Evolutionary conservation across 2,329 filamentous ascomycete genomes (phyloP).

Genomic region (Penicillium sp.): DNA sequence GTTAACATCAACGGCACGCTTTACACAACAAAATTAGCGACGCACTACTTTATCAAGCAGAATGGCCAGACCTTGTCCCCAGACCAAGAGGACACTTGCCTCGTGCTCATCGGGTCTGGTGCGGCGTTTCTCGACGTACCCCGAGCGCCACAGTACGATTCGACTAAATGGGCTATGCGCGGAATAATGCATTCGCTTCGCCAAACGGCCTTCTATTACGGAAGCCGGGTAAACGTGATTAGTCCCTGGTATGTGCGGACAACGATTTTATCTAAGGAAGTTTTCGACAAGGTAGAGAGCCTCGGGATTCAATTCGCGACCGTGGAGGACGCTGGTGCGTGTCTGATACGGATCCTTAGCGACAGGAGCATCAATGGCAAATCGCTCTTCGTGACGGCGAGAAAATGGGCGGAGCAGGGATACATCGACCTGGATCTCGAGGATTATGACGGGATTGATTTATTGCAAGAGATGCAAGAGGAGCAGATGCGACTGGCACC

Average conservation of each 20-base stretch:
- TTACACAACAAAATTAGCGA: neutral
- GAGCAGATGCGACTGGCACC: constrained; percentile 32
- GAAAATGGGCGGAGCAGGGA: constrained; percentile 37
- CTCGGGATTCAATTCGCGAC: neutral
- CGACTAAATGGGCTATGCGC: constrained; percentile 44
- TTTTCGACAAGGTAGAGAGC: neutral
- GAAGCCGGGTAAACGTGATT: constrained; percentile 44
- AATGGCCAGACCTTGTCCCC: neutral
- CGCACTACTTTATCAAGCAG: neutral
- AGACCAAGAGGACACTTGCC: neutral
- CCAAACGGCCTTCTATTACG: constrained; percentile 36
- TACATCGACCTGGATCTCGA: constrained; percentile 43
- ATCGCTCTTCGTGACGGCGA: constrained; percentile 41
- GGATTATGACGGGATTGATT: constrained; percentile 35
- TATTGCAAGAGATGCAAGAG: constrained; percentile 34
- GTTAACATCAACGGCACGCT: neutral
- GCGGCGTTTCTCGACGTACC: constrained; percentile 41
- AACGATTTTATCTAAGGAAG: constrained; percentile 4
- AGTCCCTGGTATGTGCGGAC: constrained; percentile 39
- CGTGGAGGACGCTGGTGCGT: constrained; percentile 8
- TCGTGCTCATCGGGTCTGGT: constrained; percentile 17
- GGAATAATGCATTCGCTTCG: constrained; percentile 45
- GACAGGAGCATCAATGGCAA: constrained; percentile 35
- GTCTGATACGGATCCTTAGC: constrained; percentile 24
- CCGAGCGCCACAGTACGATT: constrained; percentile 39